phyloP scores from a whole-genome alignment of 352 stramenopile species.

The Hyaloperonospora brassicae region DNA sequence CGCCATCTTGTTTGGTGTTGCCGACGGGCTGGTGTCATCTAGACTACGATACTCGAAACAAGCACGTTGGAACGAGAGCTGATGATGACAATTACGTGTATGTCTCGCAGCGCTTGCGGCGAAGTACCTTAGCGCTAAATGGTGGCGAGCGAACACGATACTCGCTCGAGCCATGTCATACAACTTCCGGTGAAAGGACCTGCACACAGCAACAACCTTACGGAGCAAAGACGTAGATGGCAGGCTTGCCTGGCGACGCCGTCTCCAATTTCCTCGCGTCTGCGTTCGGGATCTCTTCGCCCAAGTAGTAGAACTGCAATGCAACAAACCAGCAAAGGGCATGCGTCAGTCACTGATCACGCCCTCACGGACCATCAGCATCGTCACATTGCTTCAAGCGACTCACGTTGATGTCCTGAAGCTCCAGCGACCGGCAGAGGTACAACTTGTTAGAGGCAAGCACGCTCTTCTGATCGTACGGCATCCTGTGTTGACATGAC shows the following conservation, averaged over 20 bases:
- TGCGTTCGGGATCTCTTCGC: constrained; percentile 56
- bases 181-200: constrained; percentile 9
- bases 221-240: constrained; percentile 60
- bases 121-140: constrained; percentile 12
- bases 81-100: constrained; percentile 11
- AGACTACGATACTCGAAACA: background rate
- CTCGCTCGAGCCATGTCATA: constrained; percentile 14
- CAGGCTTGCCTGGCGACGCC: constrained; percentile 74
- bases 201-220: constrained; percentile 24
- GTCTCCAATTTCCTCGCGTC: constrained; percentile 83
- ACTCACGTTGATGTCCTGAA: constrained; percentile 73
- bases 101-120: constrained; percentile 15
- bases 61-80: background rate
- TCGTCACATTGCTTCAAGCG: background rate
- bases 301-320: constrained; percentile 68
- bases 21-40: background rate
- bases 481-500: constrained; percentile 60
- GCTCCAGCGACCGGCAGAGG: constrained; percentile 80
- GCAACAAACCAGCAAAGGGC: constrained; percentile 2
- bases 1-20: constrained; percentile 10
- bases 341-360: constrained; percentile 2
- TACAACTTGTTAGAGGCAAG: constrained; percentile 86
- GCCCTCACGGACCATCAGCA: background rate
- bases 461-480: constrained; percentile 93
- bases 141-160: constrained; percentile 6